These are phyloP conservation scores for Saprolegnia diclina DNA, from an alignment of 352 stramenopile genomes.

Conservation along the genomic window DNA sequence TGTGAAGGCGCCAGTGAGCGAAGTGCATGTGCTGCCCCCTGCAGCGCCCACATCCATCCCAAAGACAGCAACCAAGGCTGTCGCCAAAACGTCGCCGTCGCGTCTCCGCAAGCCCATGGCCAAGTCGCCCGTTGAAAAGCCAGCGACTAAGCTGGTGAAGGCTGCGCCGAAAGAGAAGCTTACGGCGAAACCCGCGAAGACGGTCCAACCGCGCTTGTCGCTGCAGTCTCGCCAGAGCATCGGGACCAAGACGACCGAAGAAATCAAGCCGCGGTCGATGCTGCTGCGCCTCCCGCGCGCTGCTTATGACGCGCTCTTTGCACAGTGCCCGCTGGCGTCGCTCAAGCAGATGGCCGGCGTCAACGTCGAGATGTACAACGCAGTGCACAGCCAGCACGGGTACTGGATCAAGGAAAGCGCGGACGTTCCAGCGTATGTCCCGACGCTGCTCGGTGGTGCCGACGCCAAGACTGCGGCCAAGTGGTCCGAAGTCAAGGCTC, in stretches of 20 bases:
- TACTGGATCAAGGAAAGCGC: neutral
- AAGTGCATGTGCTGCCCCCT: neutral
- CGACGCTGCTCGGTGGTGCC: neutral
- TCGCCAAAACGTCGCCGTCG: conserved; percentile 2
- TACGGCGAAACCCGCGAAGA: neutral
- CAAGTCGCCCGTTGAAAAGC: neutral
- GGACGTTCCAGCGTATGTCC: neutral
- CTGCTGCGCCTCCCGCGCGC: conserved; percentile 17
- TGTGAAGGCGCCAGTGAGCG: neutral
- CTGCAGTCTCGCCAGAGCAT: conserved; percentile 5
- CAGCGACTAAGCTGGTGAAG: neutral
- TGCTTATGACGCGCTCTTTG: conserved; percentile 11
- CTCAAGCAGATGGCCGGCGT: conserved; percentile 22
- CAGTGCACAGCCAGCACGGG: conserved; percentile 10
- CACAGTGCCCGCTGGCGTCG: conserved; percentile 11
- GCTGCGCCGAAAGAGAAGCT: neutral
- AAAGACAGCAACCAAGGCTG: neutral
- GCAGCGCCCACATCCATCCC: neutral
- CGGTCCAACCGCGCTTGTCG: neutral
- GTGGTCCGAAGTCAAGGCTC: neutral
- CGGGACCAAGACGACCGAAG: neutral
- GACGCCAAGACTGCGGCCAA: conserved; percentile 7
- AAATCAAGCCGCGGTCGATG: conserved; percentile 4
- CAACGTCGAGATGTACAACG: conserved; percentile 16
- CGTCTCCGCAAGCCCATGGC: conserved; percentile 1